phyloP scores from a whole-genome alignment of 495 filamentous ascomycete genomes.

The Umbilicaria muhlenbergii region DNA sequence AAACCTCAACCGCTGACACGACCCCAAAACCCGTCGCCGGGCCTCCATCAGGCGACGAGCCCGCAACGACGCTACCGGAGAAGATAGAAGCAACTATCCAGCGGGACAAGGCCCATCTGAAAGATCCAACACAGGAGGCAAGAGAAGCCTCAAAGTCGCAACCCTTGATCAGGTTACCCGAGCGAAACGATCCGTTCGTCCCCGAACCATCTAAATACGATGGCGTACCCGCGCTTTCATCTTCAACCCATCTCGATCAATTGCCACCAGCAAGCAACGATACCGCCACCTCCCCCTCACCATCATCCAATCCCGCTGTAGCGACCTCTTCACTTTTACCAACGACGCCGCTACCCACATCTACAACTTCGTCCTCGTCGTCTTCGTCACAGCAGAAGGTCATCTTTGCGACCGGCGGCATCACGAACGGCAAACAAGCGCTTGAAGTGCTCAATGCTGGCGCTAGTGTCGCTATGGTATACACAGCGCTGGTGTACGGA shows the following conservation, averaged over 20 bases:
- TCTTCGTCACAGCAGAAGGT: slow-evolving; percentile 40
- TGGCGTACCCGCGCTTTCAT: not conserved
- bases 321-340: not conserved
- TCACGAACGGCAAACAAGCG: slow-evolving; percentile 71
- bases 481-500: slow-evolving; percentile 64
- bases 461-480: slow-evolving; percentile 76
- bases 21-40: not conserved
- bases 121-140: slow-evolving; percentile 2
- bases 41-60: slow-evolving; percentile 13
- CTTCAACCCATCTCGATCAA: slow-evolving; percentile 2
- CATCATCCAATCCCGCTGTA: not conserved
- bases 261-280: not conserved
- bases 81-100: slow-evolving; percentile 14
- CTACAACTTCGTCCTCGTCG: not conserved
- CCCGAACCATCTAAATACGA: not conserved
- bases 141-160: slow-evolving; percentile 2
- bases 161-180: slow-evolving; percentile 7
- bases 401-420: slow-evolving; percentile 84
- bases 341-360: no score
- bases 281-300: not conserved
- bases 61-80: slow-evolving; percentile 13
- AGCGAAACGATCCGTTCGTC: slow-evolving; percentile 1
- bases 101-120: slow-evolving; percentile 11
- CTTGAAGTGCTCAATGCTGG: slow-evolving; percentile 66
- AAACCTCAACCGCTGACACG: no score